Percentiles rank a stretch among this genome's conserved stretches.
These are phyloP conservation scores for Teunomyces tritomae DNA, from an alignment of 805 yeast genomes.

Conservation along the genomic window DNA sequence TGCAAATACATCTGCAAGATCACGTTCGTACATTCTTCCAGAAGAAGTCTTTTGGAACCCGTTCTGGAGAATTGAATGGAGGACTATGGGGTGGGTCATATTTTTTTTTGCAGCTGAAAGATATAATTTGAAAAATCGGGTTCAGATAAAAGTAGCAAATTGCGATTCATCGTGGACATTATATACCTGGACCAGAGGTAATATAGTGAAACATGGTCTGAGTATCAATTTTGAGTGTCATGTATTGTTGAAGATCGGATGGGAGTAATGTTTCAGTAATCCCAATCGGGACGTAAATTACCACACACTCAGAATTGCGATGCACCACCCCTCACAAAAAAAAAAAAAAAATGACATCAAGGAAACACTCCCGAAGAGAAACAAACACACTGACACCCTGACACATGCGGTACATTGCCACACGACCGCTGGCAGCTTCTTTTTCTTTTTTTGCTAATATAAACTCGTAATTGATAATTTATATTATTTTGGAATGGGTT, in stretches of 20 bases:
- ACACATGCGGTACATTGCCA: too few species aligned
- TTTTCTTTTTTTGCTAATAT: too few species aligned
- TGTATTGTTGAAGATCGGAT: neutral
- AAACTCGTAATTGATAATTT: too few species aligned
- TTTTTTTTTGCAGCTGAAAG: neutral
- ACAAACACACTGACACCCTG: too few species aligned
- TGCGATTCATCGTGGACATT: neutral
- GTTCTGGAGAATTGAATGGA: slow-evolving; percentile 42
- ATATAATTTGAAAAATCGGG: too few species aligned
- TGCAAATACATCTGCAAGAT: slow-evolving; percentile 60
- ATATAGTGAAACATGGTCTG: neutral
- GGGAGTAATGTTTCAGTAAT: neutral
- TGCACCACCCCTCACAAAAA: neutral
- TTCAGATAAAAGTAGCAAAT: too few species aligned
- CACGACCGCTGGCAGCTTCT: too few species aligned
- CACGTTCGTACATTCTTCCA: slow-evolving; percentile 54
- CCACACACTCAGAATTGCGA: neutral
- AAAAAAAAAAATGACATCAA: neutral
- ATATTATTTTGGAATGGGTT: too few species aligned
- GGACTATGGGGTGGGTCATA: neutral
- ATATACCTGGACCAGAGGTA: neutral
- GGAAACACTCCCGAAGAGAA: too few species aligned
- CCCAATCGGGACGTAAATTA: neutral
- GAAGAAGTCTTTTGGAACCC: slow-evolving; percentile 49
- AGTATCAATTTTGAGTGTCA: neutral